Evolutionary conservation across 176 grass and related monocot genomes (phyloP).

Genomic region (Typha latifolia): DNA sequence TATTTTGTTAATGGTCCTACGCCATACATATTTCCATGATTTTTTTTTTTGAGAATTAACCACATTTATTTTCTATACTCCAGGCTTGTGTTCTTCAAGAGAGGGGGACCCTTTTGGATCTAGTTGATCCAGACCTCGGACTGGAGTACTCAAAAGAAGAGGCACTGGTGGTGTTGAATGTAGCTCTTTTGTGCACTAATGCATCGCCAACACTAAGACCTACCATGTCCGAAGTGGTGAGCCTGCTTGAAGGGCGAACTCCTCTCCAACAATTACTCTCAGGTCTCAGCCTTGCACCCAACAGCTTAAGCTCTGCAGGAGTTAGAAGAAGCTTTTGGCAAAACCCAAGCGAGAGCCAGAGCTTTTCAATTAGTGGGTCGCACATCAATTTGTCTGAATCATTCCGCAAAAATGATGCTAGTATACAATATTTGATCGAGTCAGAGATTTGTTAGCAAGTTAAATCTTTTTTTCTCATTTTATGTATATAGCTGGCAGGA

Average conservation of each 20-base stretch:
- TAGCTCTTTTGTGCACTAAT: slow-evolving; percentile 65
- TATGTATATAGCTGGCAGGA: too few species aligned
- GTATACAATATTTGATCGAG: slow-evolving; percentile 18
- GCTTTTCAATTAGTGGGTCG: slow-evolving; percentile 30
- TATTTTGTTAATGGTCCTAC: slow-evolving; percentile 3
- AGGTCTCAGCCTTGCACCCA: slow-evolving; percentile 38
- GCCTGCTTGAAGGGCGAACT: slow-evolving; percentile 61
- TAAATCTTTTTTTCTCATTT: too few species aligned
- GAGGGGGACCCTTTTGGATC: slow-evolving; percentile 57
- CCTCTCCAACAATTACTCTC: slow-evolving; percentile 48
- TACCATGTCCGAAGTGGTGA: slow-evolving; percentile 72
- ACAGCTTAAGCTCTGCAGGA: slow-evolving; percentile 26
- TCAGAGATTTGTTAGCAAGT: background rate
- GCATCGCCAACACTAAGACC: slow-evolving; percentile 82
- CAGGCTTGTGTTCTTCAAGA: slow-evolving; percentile 82
- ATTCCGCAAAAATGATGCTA: slow-evolving; percentile 18
- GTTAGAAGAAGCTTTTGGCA: slow-evolving; percentile 63
- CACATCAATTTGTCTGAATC: slow-evolving; percentile 3
- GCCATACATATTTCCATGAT: slow-evolving; percentile 18
- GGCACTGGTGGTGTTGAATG: slow-evolving; percentile 62
- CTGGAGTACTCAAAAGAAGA: slow-evolving; percentile 65
- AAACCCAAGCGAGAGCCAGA: slow-evolving; percentile 36
- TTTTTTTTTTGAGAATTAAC: slow-evolving; percentile 13
- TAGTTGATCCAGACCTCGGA: slow-evolving; percentile 71
- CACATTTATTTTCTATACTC: slow-evolving; percentile 13